Base-by-base conservation (phyloP, 2,329 filamentous ascomycete genomes). In the Penicillium italicum region DNA sequence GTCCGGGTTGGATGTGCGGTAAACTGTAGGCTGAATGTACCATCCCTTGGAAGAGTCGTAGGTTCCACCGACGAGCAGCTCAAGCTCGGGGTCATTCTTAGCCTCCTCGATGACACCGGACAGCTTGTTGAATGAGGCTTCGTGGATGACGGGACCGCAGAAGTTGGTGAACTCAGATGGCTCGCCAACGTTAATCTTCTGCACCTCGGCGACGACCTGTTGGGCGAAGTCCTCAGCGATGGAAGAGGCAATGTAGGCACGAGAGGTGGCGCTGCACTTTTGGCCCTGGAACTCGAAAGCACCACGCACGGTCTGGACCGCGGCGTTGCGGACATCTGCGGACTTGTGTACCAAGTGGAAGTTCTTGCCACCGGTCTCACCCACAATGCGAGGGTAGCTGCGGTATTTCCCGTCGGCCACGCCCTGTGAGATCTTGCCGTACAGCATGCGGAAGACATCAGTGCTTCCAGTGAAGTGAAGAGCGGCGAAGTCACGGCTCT, bases 381-480 rank as follows among this genome's bases (percentile, higher is more conserved):
- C 91, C 5, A 96, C 90, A 61, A 96, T 89, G 65, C 91, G 87
- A 43, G 91, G 91, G 76, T 97, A 97, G 66, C 88, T 86, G 60
- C 81, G 80, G 78, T 96, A 97, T 57, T 85, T 88, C 60, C 89
- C 90, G 68, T 91, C 85, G 5, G 89, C 89, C 20, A 95, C 87
- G 38, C 89, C 90, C 61, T 83, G 80, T 11, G 90, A 90, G 66
- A 97, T 96, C 72, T 90, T 84, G 18, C 90, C 90, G 72, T 95
- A 96, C 12, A 97, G 80, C 69, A 86, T 85, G 59, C 91, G 87
- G 85, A 97, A 97, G 30, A 97, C 90, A 47, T 86, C 85, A 0
- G 93, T 97, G 78, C 89, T 94, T 58, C 93, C 93, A 0, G 92
- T 97, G 80, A 92, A 97, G 79, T 97, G 91, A 22, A 97, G 84